Conservation (phyloP, 1,139 yeast species). For the Candida sp. region DNA sequence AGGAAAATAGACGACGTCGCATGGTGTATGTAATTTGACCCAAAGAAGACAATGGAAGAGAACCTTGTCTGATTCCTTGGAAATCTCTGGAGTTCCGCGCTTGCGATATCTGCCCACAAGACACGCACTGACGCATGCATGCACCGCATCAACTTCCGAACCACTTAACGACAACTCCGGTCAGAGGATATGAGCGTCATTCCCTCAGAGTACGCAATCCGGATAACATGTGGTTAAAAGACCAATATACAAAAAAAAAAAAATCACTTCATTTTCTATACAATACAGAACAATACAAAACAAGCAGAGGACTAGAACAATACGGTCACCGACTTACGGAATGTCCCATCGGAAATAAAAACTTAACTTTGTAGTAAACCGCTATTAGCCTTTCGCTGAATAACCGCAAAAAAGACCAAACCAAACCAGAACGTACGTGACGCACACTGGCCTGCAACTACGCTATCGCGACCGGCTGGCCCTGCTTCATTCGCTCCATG, state of each 20-base stretch:
- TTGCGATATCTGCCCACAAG: neutral
- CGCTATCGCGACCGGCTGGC: conserved; percentile 50
- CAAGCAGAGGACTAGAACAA: neutral
- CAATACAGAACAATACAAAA: neutral
- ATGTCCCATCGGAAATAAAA: neutral
- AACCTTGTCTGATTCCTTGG: too few relatives aligned
- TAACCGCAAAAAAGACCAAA: neutral
- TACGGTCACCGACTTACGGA: neutral
- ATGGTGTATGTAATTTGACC: neutral
- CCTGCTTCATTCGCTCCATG: conserved; percentile 35
- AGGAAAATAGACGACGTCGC: neutral
- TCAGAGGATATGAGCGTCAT: neutral
- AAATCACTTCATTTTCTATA: neutral
- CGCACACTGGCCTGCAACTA: conserved; percentile 7
- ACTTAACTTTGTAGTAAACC: too few relatives aligned
- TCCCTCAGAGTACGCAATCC: neutral
- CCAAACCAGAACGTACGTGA: neutral
- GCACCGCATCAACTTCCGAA: neutral
- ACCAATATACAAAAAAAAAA: neutral
- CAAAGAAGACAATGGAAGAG: neutral
- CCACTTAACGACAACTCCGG: neutral
- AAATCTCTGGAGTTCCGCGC: too few relatives aligned
- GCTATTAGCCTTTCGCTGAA: too few relatives aligned
- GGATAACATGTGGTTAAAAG: neutral
- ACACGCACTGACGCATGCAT: too few relatives aligned